Base-by-base conservation (phyloP, 2,329 filamentous ascomycete species). In the Fusarium chaquense region DNA sequence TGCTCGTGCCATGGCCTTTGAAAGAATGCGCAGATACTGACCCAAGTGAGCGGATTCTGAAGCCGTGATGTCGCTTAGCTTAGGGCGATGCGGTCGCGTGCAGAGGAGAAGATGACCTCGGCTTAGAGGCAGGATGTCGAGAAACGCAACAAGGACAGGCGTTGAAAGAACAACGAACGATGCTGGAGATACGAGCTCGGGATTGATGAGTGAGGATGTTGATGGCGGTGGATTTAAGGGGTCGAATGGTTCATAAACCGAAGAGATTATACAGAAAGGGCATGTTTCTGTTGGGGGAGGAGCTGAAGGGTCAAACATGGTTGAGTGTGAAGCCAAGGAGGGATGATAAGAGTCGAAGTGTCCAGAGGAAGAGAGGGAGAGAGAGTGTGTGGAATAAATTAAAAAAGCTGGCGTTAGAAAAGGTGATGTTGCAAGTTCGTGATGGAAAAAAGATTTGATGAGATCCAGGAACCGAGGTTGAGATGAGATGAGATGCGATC, bases 61-160 rank as follows among this genome's bases (percentile, higher is more conserved):
- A 1, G 86, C 81, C 1, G 83, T 84, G 52, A 94, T 84, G 76
- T 94, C 91, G 4, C 88, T 90, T 38, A 98, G 84, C 77, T 94
- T 97, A 67, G 90, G 87, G 59, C 89, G 87, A 83, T 98, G 96
- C 36, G 83, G 77, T 41, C 96, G 87, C 11, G 94, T 92, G 57
- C 91, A 93, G 35, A 98, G 86, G 0, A 98, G 86, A 9, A 98
- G 80, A 83, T 98, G 95, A 2, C 94, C 94, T 1, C 84, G 84
- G 0, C 92, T 91, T 53, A 98, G 88, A 1, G 96, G 96, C 83
- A 97, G 87, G 75, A 98, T 97, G 81, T 98, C 95, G 73, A 98
- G 86, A 81, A 98, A 98, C 43, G 94, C 94, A 67, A 98, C 82
- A 30, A 96, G 88, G 65, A 89, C 79, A 2, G 89, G 89, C 1